Evolutionary conservation across 768 basidiomycete species (phyloP).

Genomic region (Mycena maculata): DNA sequence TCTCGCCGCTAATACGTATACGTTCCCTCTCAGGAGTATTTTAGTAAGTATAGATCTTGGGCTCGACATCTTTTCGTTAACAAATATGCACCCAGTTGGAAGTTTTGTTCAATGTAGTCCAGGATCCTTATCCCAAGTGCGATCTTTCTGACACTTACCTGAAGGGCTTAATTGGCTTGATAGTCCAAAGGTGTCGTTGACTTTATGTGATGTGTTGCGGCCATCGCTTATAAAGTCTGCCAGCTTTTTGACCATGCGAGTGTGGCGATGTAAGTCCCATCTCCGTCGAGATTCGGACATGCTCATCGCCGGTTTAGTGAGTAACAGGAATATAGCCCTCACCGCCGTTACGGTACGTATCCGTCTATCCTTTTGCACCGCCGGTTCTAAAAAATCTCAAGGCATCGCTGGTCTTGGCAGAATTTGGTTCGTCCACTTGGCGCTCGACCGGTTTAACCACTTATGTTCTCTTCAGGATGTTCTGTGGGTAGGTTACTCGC

Average conservation of each 20-base stretch:
- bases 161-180: conserved; percentile 64
- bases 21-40: conserved; percentile 55
- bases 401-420: conserved; percentile 58
- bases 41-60: conserved; percentile 48
- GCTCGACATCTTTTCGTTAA: neutral
- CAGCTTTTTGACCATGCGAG: conserved; percentile 57
- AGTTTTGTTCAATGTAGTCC: conserved; percentile 65
- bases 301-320: conserved; percentile 51
- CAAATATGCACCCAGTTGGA: conserved; percentile 53
- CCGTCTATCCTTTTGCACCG: neutral
- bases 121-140: neutral
- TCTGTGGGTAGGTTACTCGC: conserved; percentile 52
- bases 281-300: neutral
- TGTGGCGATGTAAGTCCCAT: conserved; percentile 55
- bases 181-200: conserved; percentile 66
- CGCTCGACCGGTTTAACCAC: neutral
- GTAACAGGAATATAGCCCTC: conserved; percentile 58
- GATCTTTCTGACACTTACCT: conserved; percentile 2
- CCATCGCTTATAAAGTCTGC: conserved; percentile 3
- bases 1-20: neutral
- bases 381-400: conserved; percentile 30
- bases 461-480: conserved; percentile 44
- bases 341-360: conserved; percentile 55
- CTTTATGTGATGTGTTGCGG: neutral
- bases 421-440: conserved; percentile 55